Evolutionary conservation across 148 eudicot genomes (phyloP), one percentile per base, ranked within the genome.

Genomic region (Spergularia bocconei): DNA sequence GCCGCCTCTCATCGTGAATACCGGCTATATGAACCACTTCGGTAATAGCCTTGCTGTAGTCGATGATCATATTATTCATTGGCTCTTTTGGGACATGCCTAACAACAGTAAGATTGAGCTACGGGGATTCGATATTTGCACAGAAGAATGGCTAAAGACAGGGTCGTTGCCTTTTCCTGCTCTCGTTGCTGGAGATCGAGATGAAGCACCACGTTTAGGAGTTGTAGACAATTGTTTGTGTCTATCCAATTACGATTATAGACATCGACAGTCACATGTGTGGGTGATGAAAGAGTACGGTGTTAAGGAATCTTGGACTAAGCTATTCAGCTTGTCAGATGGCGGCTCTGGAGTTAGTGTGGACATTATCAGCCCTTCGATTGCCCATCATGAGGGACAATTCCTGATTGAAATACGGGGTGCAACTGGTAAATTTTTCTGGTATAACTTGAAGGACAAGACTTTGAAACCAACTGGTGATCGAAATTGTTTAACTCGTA

Each of bases 261-360:
- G 19, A 6, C 17, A 36, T 38, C 48, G 17, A 56, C 36, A 29
- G 36, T 29, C 36, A 21, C 79, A 73, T 15, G 41, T 82, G 36
- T 82, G 84, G 84, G 72, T 77, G 38, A 81, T 82, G 85, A 71
- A 71, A 41, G 82, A 82, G 11, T 78, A 82, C 54, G 85, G 85
- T 0, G 75, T 75, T 33, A 20, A 47, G 52, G 74, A 67, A 52
- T 82, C 85, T 14, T 82, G 85, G 85, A 62, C 44, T 13, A 79
- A 79, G 71, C 68, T 79, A 4, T 6, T 44, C 8, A 44, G 48
- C 48, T 6, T 44, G 48, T 44, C 7, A 7, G 10, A 6, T 44
- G 48, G 48, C 48, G 8, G 71, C 70, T 29, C 36, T 29, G 36
- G 3, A 2, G 36, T 29, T 29, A 29, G 3, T 29, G 3, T 29